Evolutionary conservation across 352 stramenopile species (phyloP).

Genomic region (Phytophthora pinifolia): DNA sequence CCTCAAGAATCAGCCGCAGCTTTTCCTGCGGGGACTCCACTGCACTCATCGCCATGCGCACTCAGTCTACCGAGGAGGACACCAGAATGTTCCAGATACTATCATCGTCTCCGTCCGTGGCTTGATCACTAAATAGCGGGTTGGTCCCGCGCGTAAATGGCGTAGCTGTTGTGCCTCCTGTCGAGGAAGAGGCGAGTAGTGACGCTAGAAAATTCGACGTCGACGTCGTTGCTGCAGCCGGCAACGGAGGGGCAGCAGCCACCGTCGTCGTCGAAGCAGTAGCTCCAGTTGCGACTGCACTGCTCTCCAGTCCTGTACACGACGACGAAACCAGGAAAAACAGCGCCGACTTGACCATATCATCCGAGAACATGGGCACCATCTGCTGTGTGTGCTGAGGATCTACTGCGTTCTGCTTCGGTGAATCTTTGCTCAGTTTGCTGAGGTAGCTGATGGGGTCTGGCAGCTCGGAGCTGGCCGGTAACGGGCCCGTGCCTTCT

Average conservation of each 20-base stretch:
- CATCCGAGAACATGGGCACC: constrained; percentile 52
- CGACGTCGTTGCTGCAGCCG: constrained; percentile 23
- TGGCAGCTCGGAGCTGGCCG: constrained; percentile 55
- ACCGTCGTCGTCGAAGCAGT: background rate
- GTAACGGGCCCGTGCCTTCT: constrained; percentile 39
- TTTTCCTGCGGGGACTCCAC: constrained; percentile 51
- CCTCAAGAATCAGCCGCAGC: constrained; percentile 58
- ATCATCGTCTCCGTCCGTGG: constrained; percentile 48
- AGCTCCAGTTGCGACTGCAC: background rate
- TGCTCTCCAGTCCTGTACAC: constrained; percentile 39
- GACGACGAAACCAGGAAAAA: constrained; percentile 67
- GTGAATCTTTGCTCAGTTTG: constrained; percentile 10
- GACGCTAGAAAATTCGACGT: constrained; percentile 49
- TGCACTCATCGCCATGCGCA: constrained; percentile 48
- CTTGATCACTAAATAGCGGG: constrained; percentile 56
- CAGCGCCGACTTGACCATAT: constrained; percentile 58
- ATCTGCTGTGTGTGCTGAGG: background rate
- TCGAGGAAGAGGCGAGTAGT: constrained; percentile 55
- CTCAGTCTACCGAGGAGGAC: constrained; percentile 67
- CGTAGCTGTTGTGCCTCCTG: constrained; percentile 18
- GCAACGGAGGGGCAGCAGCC: background rate
- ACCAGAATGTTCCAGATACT: constrained; percentile 76
- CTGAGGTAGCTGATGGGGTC: constrained; percentile 69
- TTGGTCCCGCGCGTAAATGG: constrained; percentile 30
- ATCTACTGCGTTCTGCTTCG: background rate